These are phyloP conservation scores for Aethionema arabicum DNA, from an alignment of 345 rosid genomes.

Conservation along the genomic window DNA sequence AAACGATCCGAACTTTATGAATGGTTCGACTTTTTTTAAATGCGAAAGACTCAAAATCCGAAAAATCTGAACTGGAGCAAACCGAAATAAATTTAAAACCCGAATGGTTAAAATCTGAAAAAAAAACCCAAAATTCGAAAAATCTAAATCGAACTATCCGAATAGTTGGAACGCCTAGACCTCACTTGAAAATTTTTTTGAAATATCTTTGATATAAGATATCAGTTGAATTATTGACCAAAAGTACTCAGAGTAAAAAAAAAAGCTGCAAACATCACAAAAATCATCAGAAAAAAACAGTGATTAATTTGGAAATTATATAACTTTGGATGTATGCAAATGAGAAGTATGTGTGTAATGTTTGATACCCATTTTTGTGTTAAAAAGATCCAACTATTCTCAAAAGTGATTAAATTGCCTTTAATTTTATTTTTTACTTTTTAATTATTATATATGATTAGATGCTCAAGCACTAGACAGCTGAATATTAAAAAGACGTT, in stretches of 20 bases:
- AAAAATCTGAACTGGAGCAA: no score
- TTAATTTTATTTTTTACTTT: neutral
- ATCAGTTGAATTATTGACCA: neutral
- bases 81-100: no score
- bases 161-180: no score
- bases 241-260: neutral
- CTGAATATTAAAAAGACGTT: neutral
- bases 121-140: no score
- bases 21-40: no score
- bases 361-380: constrained; percentile 6
- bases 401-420: constrained; percentile 15
- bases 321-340: constrained; percentile 17
- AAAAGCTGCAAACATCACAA: neutral
- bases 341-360: constrained; percentile 14
- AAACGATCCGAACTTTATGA: no score
- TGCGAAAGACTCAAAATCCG: no score
- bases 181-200: no score
- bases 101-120: no score
- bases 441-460: constrained; percentile 33
- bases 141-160: no score
- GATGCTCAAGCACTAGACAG: constrained; percentile 42
- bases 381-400: constrained; percentile 32
- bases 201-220: neutral
- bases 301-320: neutral
- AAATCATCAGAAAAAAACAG: neutral